These are phyloP conservation scores for Pouteria campechiana DNA, from an alignment of 179 eudicot genomes.

Conservation along the genomic window DNA sequence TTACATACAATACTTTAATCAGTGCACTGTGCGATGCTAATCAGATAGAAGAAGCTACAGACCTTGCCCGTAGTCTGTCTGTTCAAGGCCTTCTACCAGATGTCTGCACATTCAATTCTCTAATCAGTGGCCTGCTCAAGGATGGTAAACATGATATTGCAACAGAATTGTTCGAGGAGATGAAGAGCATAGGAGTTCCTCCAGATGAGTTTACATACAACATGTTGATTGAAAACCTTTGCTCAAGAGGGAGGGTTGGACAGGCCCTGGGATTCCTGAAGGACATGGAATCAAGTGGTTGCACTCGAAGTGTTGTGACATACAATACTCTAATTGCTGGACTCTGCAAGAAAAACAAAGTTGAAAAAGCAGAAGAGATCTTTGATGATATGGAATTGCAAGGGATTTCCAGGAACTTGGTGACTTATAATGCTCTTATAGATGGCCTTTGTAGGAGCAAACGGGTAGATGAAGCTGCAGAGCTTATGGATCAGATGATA, in stretches of 20 bases:
- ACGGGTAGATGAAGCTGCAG: slow-evolving; percentile 65
- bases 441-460: slow-evolving; percentile 67
- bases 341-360: slow-evolving; percentile 62
- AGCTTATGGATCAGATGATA: slow-evolving; percentile 93
- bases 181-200: slow-evolving; percentile 66
- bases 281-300: slow-evolving; percentile 87
- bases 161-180: slow-evolving; percentile 55
- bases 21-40: slow-evolving; percentile 77
- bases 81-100: slow-evolving; percentile 68
- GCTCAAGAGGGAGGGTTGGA: slow-evolving; percentile 50
- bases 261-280: slow-evolving; percentile 53
- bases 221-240: slow-evolving; percentile 65
- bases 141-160: slow-evolving; percentile 40
- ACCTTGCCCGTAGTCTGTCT: slow-evolving; percentile 51
- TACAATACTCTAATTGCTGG: slow-evolving; percentile 76
- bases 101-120: slow-evolving; percentile 81
- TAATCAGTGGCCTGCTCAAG: slow-evolving; percentile 87
- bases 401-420: slow-evolving; percentile 66
- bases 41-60: slow-evolving; percentile 72
- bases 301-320: slow-evolving; percentile 63
- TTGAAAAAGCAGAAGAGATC: slow-evolving; percentile 86
- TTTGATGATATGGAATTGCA: slow-evolving; percentile 90
- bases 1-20: slow-evolving; percentile 75
- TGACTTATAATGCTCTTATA: slow-evolving; percentile 76
- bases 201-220: slow-evolving; percentile 89